Conservation (phyloP, 495 filamentous ascomycete genomes). For the Xylaria cubensis region DNA sequence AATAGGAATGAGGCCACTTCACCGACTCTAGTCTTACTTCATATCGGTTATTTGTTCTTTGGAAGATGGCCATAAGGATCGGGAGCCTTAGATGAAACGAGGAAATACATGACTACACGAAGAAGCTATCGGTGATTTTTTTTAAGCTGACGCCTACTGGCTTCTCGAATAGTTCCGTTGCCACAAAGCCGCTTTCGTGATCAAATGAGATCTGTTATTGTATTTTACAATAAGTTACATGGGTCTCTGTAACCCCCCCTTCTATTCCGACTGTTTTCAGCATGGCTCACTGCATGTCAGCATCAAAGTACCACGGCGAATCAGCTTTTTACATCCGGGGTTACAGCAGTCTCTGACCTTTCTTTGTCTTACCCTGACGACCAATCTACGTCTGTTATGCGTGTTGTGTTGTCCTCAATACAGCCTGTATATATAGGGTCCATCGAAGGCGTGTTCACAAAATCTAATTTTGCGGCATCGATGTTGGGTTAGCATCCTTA, state of each 20-base stretch:
- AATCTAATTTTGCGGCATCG: conserved; percentile 12
- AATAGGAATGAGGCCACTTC: conserved; percentile 23
- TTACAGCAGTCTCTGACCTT: conserved; percentile 33
- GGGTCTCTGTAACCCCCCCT: neutral
- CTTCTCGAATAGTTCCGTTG: conserved; percentile 10
- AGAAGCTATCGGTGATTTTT: neutral
- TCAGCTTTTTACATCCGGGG: conserved; percentile 28
- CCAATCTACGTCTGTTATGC: too few relatives aligned
- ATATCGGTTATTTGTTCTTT: neutral
- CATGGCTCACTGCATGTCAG: conserved; percentile 26
- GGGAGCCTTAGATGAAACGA: conserved; percentile 3
- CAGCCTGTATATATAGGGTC: conserved; percentile 16
- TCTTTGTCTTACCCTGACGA: conserved; percentile 35
- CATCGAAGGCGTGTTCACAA: conserved; percentile 6
- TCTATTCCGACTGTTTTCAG: conserved; percentile 13
- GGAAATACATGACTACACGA: neutral
- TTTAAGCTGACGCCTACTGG: neutral
- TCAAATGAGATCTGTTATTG: conserved; percentile 22
- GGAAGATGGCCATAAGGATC: neutral
- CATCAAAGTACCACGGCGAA: conserved; percentile 24
- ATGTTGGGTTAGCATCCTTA: conserved; percentile 5
- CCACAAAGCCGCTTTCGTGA: conserved; percentile 1
- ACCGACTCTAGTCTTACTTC: conserved; percentile 26
- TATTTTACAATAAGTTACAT: conserved; percentile 12
- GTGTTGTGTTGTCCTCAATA: conserved; percentile 12